Base-by-base conservation (phyloP, 495 filamentous ascomycete genomes). In the Neurospora sp. region DNA sequence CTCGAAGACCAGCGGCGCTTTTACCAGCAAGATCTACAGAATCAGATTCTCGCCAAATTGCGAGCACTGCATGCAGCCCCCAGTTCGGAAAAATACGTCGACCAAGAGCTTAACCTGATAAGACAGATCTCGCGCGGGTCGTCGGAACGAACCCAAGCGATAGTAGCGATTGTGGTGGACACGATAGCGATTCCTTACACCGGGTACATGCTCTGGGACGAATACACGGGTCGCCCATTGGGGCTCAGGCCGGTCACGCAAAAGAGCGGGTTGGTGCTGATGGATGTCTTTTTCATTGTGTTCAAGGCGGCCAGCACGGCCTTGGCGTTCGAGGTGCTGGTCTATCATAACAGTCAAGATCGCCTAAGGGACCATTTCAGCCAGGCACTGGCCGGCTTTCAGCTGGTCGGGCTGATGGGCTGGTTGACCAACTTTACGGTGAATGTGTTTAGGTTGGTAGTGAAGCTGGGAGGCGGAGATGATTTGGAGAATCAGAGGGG, bases 251-350 rank as follows among this genome's bases (percentile, higher is more conserved):
- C 89, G 7, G 89, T 93, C 3, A 90, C 88, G 42, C 90, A 93
- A 27, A 98, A 98, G 78, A 91, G 97, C 76, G 88, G 91, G 27
- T 87, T 99, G 72, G 87, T 97, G 70, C 88, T 99, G 72, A 87
- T 97, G 73, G 96, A 99, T 82, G 86, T 98, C 3, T 88, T 97
- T 79, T 99, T 99, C 80, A 96, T 99, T 75, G 93, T 98, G 38
- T 97, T 99, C 81, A 93, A 97, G 79, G 92, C 94, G 1, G 93
- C 94, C 59, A 98, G 97, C 81, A 83, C 97, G 45, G 91, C 92
- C 69, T 82, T 99, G 77, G 94, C 96, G 10, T 97, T 98, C 79
- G 91, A 92, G 79, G 89, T 92, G 10, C 82, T 97, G 68, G 89
- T 87, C 9, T 93, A 94, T 80, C 87, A 90, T 68, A 86, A 87